A percentile compares a stretch with the other conserved stretches of the same genome.
These are phyloP conservation scores for Candida pseudofarinosa DNA, from an alignment of 805 yeast species.

Conservation along the genomic window DNA sequence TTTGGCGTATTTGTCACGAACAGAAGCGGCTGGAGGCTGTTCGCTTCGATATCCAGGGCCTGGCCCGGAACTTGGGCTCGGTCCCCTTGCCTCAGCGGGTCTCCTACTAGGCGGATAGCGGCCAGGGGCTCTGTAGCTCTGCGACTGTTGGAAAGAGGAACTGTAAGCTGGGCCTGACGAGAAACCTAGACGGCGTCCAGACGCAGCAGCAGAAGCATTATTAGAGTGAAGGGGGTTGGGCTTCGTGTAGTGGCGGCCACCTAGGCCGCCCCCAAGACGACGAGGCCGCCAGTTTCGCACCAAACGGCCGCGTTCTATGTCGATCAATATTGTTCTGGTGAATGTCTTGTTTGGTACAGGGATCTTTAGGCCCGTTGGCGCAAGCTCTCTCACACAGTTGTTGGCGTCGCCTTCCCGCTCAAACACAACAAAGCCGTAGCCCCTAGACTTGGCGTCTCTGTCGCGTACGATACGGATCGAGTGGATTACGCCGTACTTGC, in stretches of 20 bases:
- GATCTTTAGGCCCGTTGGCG: slow-evolving; percentile 38
- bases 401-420: slow-evolving; percentile 57
- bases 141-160: not conserved
- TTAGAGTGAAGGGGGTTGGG: slow-evolving; percentile 17
- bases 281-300: slow-evolving; percentile 68
- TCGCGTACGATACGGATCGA: slow-evolving; percentile 38
- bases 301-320: slow-evolving; percentile 65
- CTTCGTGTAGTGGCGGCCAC: slow-evolving; percentile 68
- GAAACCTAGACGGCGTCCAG: slow-evolving; percentile 21
- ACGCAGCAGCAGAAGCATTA: slow-evolving; percentile 36
- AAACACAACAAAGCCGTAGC: slow-evolving; percentile 82
- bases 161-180: not conserved
- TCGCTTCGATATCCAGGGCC: not conserved
- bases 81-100: not conserved
- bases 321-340: slow-evolving; percentile 57
- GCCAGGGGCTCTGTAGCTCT: slow-evolving; percentile 1
- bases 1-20: slow-evolving; percentile 21
- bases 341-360: slow-evolving; percentile 36
- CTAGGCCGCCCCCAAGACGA: slow-evolving; percentile 88
- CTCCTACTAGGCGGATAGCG: not conserved
- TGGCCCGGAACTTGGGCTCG: not conserved
- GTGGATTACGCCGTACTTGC: slow-evolving; percentile 68
- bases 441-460: slow-evolving; percentile 52
- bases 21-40: slow-evolving; percentile 4
- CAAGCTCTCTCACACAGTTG: slow-evolving; percentile 56